These are phyloP conservation scores for Candida ovalis DNA, from an alignment of 805 yeast genomes.

Conservation along the genomic window DNA sequence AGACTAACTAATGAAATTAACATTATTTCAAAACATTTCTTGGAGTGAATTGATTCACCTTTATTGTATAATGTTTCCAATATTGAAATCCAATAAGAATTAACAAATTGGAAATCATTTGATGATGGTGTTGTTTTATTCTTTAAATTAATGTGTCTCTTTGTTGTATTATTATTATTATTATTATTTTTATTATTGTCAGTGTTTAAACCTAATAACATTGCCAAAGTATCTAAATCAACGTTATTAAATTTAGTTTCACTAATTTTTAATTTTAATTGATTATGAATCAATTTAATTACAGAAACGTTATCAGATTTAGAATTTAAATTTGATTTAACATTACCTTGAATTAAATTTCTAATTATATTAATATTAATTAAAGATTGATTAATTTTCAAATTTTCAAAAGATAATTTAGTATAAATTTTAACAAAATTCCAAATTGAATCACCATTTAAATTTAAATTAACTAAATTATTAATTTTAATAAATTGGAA, in stretches of 20 bases:
- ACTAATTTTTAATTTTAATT: conserved; percentile 44
- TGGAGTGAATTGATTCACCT: conserved; percentile 51
- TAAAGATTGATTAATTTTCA: conserved; percentile 27
- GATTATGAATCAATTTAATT: conserved; percentile 46
- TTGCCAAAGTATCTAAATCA: conserved; percentile 44
- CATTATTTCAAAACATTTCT: conserved; percentile 44
- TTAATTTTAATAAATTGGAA: conserved; percentile 47
- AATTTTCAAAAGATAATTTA: conserved; percentile 29
- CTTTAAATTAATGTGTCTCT: not conserved
- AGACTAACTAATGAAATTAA: conserved; percentile 50
- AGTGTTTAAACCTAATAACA: conserved; percentile 40
- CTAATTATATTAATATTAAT: conserved; percentile 39
- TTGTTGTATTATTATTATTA: not conserved
- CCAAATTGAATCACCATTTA: conserved; percentile 65
- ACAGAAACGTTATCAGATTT: conserved; percentile 48
- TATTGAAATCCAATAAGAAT: conserved; percentile 51
- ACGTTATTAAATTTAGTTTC: conserved; percentile 41
- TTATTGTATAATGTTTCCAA: conserved; percentile 56
- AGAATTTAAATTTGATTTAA: conserved; percentile 44
- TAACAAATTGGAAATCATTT: conserved; percentile 42
- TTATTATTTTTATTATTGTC: conserved; percentile 10
- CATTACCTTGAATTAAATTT: conserved; percentile 51
- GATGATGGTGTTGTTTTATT: not conserved
- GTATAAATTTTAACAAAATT: conserved; percentile 55
- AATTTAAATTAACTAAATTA: conserved; percentile 52